Conservation (phyloP, 129 eudicot genomes). For the Scalesia atractyloides region DNA sequence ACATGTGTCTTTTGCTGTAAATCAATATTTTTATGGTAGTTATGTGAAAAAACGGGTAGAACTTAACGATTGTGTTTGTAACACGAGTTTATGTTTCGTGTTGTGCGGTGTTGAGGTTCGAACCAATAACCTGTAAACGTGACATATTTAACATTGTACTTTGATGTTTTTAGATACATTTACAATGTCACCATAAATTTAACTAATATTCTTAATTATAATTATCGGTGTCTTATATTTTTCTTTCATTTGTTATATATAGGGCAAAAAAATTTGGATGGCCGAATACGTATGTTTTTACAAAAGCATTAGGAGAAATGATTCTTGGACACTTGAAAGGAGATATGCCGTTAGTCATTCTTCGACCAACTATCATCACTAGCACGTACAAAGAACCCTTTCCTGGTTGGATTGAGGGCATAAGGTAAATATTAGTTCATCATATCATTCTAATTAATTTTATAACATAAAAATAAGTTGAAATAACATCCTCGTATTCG, state of each 20-base stretch:
- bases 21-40: too few species aligned
- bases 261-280: conserved; percentile 60
- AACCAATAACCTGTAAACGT: too few species aligned
- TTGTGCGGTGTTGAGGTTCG: too few species aligned
- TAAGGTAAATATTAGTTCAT: conserved; percentile 26
- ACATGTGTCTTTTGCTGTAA: too few species aligned
- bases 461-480: background rate
- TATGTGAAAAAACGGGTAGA: too few species aligned
- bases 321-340: conserved; percentile 38
- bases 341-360: conserved; percentile 30
- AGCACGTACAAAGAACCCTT: conserved; percentile 66
- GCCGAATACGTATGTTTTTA: conserved; percentile 67
- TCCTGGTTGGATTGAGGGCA: conserved; percentile 62
- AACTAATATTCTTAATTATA: background rate
- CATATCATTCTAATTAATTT: background rate
- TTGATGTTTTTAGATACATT: too few species aligned
- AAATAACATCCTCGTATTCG: background rate
- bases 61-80: too few species aligned
- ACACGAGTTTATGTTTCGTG: too few species aligned
- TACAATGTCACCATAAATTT: background rate
- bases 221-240: background rate
- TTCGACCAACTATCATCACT: conserved; percentile 57
- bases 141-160: too few species aligned
- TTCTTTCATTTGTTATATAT: background rate
- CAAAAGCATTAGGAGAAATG: conserved; percentile 74